A percentile compares a stretch with the other conserved stretches of the same genome.
Conservation (phyloP, 78 protist species). For the Cyanophora paradoxa region DNA sequence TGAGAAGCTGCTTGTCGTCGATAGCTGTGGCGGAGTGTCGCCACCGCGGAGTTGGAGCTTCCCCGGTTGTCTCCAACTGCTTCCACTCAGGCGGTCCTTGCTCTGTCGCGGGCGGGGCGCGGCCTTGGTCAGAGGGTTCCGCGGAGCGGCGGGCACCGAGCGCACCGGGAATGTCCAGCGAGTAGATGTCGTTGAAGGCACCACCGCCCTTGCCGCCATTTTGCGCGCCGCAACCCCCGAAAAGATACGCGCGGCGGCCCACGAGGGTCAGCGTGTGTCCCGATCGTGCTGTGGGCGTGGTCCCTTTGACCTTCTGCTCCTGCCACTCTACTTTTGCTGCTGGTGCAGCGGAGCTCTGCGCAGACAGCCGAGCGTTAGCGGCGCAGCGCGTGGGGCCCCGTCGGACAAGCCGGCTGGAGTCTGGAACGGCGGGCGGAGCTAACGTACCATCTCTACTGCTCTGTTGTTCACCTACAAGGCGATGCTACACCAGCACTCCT, state of each 20-base stretch:
- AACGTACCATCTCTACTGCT: too few species aligned
- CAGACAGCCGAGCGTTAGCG: too few species aligned
- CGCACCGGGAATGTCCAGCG: not conserved
- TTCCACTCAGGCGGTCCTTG: not conserved
- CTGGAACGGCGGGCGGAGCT: too few species aligned
- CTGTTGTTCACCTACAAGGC: too few species aligned
- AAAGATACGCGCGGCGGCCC: not conserved
- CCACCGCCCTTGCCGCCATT: not conserved
- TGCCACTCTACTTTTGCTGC: not conserved
- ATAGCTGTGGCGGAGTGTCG: constrained; percentile 7
- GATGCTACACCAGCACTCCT: too few species aligned
- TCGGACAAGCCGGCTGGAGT: too few species aligned
- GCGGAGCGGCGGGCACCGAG: too few species aligned
- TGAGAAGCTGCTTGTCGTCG: not conserved
- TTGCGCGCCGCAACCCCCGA: not conserved
- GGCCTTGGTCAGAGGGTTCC: too few species aligned
- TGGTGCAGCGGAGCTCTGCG: too few species aligned
- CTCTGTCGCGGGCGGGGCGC: too few species aligned
- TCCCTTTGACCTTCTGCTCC: not conserved
- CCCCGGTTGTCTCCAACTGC: not conserved
- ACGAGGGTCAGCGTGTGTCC: not conserved
- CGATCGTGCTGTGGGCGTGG: not conserved
- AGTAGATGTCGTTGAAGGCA: not conserved
- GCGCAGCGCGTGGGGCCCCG: too few species aligned
- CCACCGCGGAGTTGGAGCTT: constrained; percentile 1